Percentiles rank a stretch among this genome's conserved stretches.
These are phyloP conservation scores for Cucumis melo DNA, from an alignment of 306 rosid genomes.

Conservation along the genomic window DNA sequence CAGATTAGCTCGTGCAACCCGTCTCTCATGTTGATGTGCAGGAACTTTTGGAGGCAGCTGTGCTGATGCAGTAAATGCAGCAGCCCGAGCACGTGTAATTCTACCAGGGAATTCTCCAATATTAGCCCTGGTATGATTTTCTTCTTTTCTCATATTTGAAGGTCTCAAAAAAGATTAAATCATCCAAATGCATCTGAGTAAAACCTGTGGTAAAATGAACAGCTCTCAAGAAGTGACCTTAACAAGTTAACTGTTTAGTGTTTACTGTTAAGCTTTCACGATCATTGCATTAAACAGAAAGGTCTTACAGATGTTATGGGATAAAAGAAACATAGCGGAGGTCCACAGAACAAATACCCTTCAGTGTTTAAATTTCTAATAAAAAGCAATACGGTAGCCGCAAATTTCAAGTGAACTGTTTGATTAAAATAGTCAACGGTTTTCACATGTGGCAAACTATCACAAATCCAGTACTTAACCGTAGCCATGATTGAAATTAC, in stretches of 20 bases:
- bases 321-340: background rate
- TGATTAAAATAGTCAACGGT: background rate
- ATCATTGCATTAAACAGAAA: background rate
- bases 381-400: background rate
- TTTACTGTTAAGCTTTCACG: background rate
- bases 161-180: conserved; percentile 23
- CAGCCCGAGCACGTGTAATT: conserved; percentile 64
- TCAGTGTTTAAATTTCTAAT: background rate
- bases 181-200: conserved; percentile 20
- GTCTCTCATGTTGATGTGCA: conserved; percentile 28
- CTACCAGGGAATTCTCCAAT: conserved; percentile 37
- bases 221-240: background rate
- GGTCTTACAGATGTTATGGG: background rate
- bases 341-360: background rate
- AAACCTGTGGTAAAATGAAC: background rate
- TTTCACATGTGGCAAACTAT: background rate
- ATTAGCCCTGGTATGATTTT: conserved; percentile 20
- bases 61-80: conserved; percentile 35
- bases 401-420: background rate
- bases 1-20: conserved; percentile 19
- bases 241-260: background rate
- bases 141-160: conserved; percentile 60
- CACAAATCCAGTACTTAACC: background rate
- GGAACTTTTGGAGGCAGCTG: conserved; percentile 38
- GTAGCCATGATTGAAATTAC: background rate